Conservation (phyloP, 345 rosid species). For the Physaria fendleri region DNA sequence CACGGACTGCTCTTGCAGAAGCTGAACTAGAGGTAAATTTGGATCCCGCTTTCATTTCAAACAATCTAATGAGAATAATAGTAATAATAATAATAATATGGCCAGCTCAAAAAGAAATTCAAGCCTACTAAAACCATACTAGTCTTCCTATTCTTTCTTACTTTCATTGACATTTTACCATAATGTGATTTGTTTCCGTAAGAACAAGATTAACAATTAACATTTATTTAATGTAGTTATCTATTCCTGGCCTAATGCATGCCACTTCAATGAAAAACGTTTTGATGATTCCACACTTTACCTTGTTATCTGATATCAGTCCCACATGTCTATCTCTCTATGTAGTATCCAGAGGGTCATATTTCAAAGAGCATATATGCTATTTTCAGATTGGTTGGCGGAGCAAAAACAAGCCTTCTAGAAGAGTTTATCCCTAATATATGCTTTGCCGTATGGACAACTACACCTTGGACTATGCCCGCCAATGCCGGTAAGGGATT, state of each 20-base stretch:
- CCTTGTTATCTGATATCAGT: constrained; percentile 11
- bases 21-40: constrained; percentile 87
- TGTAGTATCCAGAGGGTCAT: constrained; percentile 98
- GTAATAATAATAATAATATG: background rate
- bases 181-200: background rate
- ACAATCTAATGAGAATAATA: background rate
- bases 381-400: constrained; percentile 49
- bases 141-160: constrained; percentile 7
- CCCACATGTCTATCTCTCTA: background rate
- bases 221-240: background rate
- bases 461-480: constrained; percentile 96
- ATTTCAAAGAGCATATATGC: constrained; percentile 88
- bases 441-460: constrained; percentile 87
- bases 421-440: constrained; percentile 71
- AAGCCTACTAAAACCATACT: background rate
- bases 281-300: background rate
- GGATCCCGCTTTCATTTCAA: background rate
- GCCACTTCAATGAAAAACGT: background rate
- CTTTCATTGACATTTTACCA: background rate
- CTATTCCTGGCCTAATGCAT: background rate
- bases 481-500: constrained; percentile 78
- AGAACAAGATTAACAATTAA: background rate
- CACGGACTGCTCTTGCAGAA: constrained; percentile 97
- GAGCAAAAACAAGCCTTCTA: constrained; percentile 36
- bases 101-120: background rate